Conservation (phyloP, 2,329 filamentous ascomycete species). For the Colletotrichum cereale region DNA sequence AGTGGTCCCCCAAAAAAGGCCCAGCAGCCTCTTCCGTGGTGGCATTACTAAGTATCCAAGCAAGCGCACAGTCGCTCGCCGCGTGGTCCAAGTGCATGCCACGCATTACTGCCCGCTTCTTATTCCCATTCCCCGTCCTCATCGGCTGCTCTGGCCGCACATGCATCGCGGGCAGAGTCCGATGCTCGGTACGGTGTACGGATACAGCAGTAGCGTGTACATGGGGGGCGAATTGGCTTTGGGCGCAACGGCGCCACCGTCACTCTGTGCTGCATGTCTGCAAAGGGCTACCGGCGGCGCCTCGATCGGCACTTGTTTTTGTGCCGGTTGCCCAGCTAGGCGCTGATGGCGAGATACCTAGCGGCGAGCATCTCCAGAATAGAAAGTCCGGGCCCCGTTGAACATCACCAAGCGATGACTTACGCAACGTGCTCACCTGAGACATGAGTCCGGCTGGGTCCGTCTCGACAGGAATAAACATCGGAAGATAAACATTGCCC, state of each 20-base stretch:
- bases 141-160: conserved; percentile 12
- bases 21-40: conserved; percentile 21
- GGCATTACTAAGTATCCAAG: conserved; percentile 12
- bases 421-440: conserved; percentile 36
- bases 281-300: conserved; percentile 8
- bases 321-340: conserved; percentile 9
- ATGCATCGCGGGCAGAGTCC: conserved; percentile 5
- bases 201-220: conserved; percentile 5
- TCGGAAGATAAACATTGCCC: conserved; percentile 12
- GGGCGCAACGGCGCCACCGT: conserved; percentile 20
- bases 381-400: conserved; percentile 16
- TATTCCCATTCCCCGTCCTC: not conserved
- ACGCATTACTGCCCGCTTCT: not conserved
- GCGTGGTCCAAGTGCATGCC: conserved; percentile 1
- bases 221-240: conserved; percentile 1
- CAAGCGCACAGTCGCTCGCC: conserved; percentile 19
- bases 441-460: conserved; percentile 20
- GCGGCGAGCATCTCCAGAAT: conserved; percentile 14
- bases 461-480: conserved; percentile 14
- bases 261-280: not conserved
- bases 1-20: not conserved
- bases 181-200: not conserved
- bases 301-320: conserved; percentile 19
- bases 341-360: conserved; percentile 13
- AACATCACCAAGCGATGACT: conserved; percentile 26